Conservation (phyloP, 176 grass and related monocot genomes). For the Oryza longistaminata region DNA sequence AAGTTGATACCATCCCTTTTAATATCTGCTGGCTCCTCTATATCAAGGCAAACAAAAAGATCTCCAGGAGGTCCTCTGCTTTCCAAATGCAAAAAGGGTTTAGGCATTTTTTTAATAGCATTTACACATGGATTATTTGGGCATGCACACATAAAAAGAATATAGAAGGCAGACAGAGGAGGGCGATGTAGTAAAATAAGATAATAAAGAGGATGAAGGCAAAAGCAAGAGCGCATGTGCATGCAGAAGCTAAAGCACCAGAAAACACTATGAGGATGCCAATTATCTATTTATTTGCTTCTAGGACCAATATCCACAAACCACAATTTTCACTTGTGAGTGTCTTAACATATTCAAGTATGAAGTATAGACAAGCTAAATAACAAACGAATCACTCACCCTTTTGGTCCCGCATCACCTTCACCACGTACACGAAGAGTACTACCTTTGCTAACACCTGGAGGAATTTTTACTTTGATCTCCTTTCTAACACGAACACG, state of each 20-base stretch:
- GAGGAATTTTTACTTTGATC: conserved; percentile 96
- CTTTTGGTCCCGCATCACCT: conserved; percentile 98
- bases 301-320: conserved; percentile 20
- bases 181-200: conserved; percentile 15
- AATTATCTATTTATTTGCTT: conserved; percentile 12
- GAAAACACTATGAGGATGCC: background rate
- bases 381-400: conserved; percentile 52
- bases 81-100: conserved; percentile 26
- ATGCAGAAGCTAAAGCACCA: background rate
- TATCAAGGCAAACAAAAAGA: conserved; percentile 95
- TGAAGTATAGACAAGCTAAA: conserved; percentile 28
- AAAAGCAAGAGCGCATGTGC: conserved; percentile 1
- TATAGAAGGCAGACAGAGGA: conserved; percentile 10
- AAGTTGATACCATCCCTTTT: conserved; percentile 96
- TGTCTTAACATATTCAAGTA: conserved; percentile 7
- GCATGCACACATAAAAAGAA: background rate
- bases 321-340: conserved; percentile 17
- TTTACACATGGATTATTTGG: conserved; percentile 20
- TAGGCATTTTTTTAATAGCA: background rate
- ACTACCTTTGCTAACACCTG: conserved; percentile 96
- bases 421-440: conserved; percentile 97
- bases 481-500: conserved; percentile 90
- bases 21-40: conserved; percentile 94
- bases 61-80: conserved; percentile 91
- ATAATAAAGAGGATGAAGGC: conserved; percentile 31